Base-by-base conservation (phyloP, 441 rosid species). In the Manihot esculenta region DNA sequence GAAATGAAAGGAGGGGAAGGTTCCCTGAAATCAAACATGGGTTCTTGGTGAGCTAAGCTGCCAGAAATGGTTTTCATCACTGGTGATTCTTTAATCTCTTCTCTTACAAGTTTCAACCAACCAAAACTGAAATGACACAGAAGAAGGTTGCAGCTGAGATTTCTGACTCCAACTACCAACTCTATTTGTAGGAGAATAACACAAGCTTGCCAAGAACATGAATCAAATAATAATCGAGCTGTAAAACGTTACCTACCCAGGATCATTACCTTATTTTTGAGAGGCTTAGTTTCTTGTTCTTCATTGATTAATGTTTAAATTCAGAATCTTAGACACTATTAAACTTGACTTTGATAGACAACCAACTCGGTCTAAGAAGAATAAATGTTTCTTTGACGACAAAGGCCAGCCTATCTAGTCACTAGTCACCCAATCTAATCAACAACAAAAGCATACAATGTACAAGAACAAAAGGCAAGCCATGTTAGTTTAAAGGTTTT, bases 61-160 rank as follows among this genome's bases (percentile, higher is more conserved):
- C 47, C 66, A 30, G 48, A 26, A 14, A 71, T 20, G 14, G 76
- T 47, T 66, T 72, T 66, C 70, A 61, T 70, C 45, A 54, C 54
- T n/a, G 72, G 65, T 45, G 82, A 72, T 42, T 62, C 75, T 55
- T 82, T 85, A 80, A 76, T 72, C 44, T 15, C 0, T 30, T 15
- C 10, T 17, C 35, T 23, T 13, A 38, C 7, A 12, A 27, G n/a
- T 30, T 13, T 47, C 15, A 33, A 17, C 10, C 18, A 20, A 38
- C 47, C 11, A 69, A 47, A 62, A 69, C 15, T 20, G 33, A 2
- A 35, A 3, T 35, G 41, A 5, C 41, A 35, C 41, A 35, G 41
- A 35, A 35, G 41, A 35, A 30, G 4, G 5, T 4, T 35, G 41
- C 41, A 35, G 41, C 41, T 35, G 41, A 35, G 7, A 0, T 35